phyloP scores from a whole-genome alignment of 257 asterid genomes.

The Plantago ovata region DNA sequence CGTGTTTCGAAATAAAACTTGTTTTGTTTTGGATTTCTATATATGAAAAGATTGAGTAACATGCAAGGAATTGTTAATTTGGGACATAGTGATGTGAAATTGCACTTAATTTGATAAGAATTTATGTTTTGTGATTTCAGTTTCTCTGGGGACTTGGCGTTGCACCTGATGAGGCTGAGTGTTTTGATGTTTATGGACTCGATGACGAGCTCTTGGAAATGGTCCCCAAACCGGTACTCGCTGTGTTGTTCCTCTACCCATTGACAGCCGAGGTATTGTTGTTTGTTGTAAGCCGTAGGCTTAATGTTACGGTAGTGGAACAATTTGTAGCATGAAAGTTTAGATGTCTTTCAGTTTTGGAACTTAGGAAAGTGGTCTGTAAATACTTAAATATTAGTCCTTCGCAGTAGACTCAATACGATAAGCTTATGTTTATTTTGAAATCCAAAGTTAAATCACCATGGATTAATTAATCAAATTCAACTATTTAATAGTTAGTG shows the following conservation, averaged over 20 bases:
- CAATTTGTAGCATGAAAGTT: background rate
- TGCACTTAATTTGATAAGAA: background rate
- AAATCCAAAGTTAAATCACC: background rate
- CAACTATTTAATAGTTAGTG: background rate
- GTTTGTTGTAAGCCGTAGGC: too few relatives aligned
- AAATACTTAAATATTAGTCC: background rate
- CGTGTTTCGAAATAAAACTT: too few relatives aligned
- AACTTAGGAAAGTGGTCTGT: background rate
- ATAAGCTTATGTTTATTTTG: background rate
- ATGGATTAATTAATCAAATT: background rate
- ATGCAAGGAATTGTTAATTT: background rate
- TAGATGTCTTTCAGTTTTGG: background rate
- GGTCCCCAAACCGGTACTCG: constrained; percentile 95
- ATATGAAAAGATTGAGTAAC: background rate
- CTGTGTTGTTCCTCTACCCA: constrained; percentile 87
- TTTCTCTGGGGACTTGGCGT: constrained; percentile 96
- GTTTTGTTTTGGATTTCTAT: too few relatives aligned
- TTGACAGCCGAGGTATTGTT: constrained; percentile 57
- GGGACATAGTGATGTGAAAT: background rate
- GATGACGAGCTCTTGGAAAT: constrained; percentile 86
- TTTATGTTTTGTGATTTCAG: constrained; percentile 36
- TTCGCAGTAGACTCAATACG: background rate
- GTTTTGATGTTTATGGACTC: constrained; percentile 91
- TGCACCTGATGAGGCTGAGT: constrained; percentile 63
- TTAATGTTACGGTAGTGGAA: background rate